Conservation (phyloP, 768 basidiomycete species). For the Gloeophyllum trabeum region DNA sequence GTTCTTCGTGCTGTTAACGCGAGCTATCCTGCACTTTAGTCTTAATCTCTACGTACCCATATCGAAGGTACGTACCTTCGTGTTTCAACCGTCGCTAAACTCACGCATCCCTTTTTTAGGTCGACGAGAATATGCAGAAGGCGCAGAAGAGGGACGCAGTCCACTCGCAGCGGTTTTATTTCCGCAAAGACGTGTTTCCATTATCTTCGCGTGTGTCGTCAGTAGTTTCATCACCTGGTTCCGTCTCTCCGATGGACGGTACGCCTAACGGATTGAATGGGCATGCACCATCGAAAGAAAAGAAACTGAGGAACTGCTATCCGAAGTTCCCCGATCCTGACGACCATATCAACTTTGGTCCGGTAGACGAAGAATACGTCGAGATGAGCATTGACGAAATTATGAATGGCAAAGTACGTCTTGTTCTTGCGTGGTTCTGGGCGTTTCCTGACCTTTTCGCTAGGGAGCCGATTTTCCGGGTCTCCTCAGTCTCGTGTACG, state of each 20-base stretch:
- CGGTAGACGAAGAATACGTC: constrained; percentile 76
- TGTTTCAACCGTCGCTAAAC: neutral
- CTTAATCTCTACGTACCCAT: constrained; percentile 96
- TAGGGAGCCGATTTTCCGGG: constrained; percentile 67
- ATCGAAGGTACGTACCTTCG: constrained; percentile 55
- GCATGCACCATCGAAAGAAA: constrained; percentile 35
- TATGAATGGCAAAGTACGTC: constrained; percentile 78
- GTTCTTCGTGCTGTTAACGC: constrained; percentile 88
- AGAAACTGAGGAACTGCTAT: constrained; percentile 64
- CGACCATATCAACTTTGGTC: constrained; percentile 26
- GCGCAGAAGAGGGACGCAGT: constrained; percentile 82
- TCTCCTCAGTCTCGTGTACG: constrained; percentile 66
- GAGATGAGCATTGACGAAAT: constrained; percentile 91
- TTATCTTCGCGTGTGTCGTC: too few relatives aligned
- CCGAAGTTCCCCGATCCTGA: constrained; percentile 43
- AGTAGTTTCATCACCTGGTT: too few relatives aligned
- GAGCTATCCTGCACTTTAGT: constrained; percentile 85
- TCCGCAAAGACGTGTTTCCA: constrained; percentile 79
- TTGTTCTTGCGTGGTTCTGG: constrained; percentile 3
- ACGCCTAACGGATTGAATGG: constrained; percentile 19
- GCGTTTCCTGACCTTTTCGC: neutral
- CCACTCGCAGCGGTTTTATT: constrained; percentile 68
- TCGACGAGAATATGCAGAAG: constrained; percentile 91
- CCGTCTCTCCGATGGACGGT: constrained; percentile 21
- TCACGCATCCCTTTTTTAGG: constrained; percentile 35